Evolutionary conservation across 805 yeast genomes (phyloP).

Genomic region (Lachancea sp.): DNA sequence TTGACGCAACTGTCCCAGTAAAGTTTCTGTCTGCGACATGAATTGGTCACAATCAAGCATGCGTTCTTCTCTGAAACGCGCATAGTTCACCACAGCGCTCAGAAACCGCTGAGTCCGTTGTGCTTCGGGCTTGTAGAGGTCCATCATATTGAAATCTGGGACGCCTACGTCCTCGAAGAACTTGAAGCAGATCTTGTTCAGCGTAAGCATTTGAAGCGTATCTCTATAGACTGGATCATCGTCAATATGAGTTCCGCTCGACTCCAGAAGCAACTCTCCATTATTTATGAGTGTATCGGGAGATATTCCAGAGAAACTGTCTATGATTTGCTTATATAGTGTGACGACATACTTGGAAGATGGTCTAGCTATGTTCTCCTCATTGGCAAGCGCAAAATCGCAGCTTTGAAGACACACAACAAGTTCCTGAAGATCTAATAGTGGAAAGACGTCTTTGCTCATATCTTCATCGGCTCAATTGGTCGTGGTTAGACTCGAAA

Average conservation of each 20-base stretch:
- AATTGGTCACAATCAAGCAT: slow-evolving; percentile 62
- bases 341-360: slow-evolving; percentile 48
- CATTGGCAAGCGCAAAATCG: slow-evolving; percentile 49
- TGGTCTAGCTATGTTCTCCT: slow-evolving; percentile 54
- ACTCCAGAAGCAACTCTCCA: slow-evolving; percentile 14
- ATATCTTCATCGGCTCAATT: slow-evolving; percentile 8
- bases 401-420: slow-evolving; percentile 54
- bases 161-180: slow-evolving; percentile 71
- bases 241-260: slow-evolving; percentile 15
- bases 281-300: slow-evolving; percentile 26
- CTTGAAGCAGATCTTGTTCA: slow-evolving; percentile 53
- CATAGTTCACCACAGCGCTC: slow-evolving; percentile 81
- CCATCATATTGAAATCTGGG: slow-evolving; percentile 67
- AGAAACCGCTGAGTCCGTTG: slow-evolving; percentile 54
- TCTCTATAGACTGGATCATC: slow-evolving; percentile 22
- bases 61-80: slow-evolving; percentile 74
- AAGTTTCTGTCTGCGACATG: slow-evolving; percentile 46
- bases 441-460: slow-evolving; percentile 50
- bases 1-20: slow-evolving; percentile 40
- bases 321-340: slow-evolving; percentile 55
- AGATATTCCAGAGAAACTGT: slow-evolving; percentile 50
- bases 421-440: slow-evolving; percentile 54
- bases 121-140: slow-evolving; percentile 73
- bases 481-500: neutral
- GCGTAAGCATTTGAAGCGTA: slow-evolving; percentile 45